Base-by-base conservation (phyloP, 805 yeast species). In the Teunomyces lycoperdinae region DNA sequence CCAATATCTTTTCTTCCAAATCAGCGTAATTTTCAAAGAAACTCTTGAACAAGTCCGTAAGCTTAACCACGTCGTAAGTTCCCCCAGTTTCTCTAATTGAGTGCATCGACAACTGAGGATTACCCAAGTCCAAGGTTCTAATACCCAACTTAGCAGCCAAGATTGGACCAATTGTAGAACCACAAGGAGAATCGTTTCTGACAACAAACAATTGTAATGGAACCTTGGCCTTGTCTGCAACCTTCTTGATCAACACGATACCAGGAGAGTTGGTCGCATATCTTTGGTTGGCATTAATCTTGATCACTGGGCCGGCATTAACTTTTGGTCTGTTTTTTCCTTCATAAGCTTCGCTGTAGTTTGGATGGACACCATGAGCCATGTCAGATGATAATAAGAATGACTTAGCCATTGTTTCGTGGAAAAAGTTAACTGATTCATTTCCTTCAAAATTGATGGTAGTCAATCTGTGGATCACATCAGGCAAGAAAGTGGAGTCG, bases 301-400 rank as follows among this genome's bases (percentile, higher is more conserved):
- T 92, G 61, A 92, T 81, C 2, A 90, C 97, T 0, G 98, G 97
- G 5, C 99, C 99, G 31, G 75, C 74, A 60, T 96, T 95, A 51
- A 92, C 70, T 44, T 76, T 76, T 1, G 99, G 98, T 54, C 81
- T 80, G 66, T 92, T 96, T 51, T 78, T 72, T 17, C 80, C 63
- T 63, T 94, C 98, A 67, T 94, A 87, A 57, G 80, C 80, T 45
- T 77, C 78, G 4, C 80, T 70, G 65, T 92, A 92, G 67, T 92
- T 92, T 49, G 99, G 99, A 66, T 92, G 97, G 33, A 92, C 86
- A 29, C 96, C 98, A 63, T 92, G 99, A 1, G 98, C 96, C 83
- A 90, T 94, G 65, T 92, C 99, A 0, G 96, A 88, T 0, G 97
- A 91, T 40, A 94, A 66, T 56, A 92, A 78, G 66, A 94, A 91